Evolutionary conservation across 23 red algal genomes (phyloP).

Genomic region (Pyropia haitanensis): DNA sequence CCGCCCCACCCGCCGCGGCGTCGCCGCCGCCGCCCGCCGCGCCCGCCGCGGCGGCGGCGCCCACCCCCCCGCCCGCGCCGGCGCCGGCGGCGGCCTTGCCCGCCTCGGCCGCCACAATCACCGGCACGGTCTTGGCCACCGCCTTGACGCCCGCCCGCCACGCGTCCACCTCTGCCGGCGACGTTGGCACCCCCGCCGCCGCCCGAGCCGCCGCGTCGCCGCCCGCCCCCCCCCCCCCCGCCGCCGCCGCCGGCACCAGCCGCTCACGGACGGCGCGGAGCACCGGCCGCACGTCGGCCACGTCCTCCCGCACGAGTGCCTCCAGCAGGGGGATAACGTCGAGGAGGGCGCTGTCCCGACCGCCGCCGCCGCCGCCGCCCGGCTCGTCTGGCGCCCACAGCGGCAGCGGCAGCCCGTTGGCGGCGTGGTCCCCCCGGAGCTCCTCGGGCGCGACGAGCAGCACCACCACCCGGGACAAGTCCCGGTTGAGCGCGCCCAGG

Average conservation of each 20-base stretch:
- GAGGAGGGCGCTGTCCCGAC: constrained; percentile 52
- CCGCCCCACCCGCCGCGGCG: too few species aligned
- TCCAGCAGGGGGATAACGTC: constrained; percentile 85
- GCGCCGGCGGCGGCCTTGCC: too few species aligned
- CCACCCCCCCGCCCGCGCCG: too few species aligned
- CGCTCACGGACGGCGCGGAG: constrained; percentile 13
- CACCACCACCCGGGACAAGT: constrained; percentile 57
- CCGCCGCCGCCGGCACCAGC: constrained; percentile 17
- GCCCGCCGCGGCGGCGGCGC: too few species aligned
- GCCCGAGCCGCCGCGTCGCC: too few species aligned
- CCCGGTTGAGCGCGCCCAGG: constrained; percentile 70
- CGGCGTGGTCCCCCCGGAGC: constrained; percentile 24
- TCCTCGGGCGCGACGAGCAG: constrained; percentile 23
- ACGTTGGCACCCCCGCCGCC: too few species aligned
- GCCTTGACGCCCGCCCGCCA: too few species aligned
- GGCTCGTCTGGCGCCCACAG: constrained; percentile 45
- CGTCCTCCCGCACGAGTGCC: constrained; percentile 53
- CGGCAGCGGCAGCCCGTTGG: constrained; percentile 59
- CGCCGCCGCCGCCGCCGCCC: neutral
- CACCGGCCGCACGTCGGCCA: constrained; percentile 67
- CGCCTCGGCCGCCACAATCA: too few species aligned
- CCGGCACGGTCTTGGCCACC: too few species aligned
- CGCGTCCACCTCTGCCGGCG: too few species aligned
- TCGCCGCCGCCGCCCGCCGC: too few species aligned
- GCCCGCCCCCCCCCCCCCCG: neutral